phyloP scores from a whole-genome alignment of 2,329 filamentous ascomycete species.

The Ophioceras dolichostomum region DNA sequence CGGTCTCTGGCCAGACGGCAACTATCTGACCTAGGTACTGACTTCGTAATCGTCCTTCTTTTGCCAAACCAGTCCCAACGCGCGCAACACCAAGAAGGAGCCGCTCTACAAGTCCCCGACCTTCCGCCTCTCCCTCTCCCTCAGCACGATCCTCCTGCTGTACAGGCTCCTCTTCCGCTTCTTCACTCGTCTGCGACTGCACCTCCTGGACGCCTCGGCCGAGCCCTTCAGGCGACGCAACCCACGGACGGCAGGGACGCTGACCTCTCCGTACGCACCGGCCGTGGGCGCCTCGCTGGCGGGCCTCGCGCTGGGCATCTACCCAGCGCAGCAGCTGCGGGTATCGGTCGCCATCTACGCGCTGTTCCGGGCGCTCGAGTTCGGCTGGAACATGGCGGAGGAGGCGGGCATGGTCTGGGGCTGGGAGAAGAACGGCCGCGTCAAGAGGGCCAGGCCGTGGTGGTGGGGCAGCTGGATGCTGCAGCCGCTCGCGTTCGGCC shows the following conservation, averaged over 20 bases:
- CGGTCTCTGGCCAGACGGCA: no score
- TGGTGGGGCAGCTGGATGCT: slow-evolving; percentile 80
- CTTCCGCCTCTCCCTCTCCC: slow-evolving; percentile 66
- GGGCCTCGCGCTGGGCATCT: slow-evolving; percentile 70
- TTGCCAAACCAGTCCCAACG: no score
- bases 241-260: slow-evolving; percentile 56
- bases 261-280: slow-evolving; percentile 77
- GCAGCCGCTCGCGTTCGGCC: slow-evolving; percentile 64
- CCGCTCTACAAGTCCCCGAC: slow-evolving; percentile 54
- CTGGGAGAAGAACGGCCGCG: slow-evolving; percentile 32
- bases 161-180: slow-evolving; percentile 88
- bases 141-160: slow-evolving; percentile 70
- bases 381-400: slow-evolving; percentile 73
- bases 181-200: slow-evolving; percentile 65
- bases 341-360: slow-evolving; percentile 73
- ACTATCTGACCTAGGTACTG: no score
- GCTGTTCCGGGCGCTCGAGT: slow-evolving; percentile 72
- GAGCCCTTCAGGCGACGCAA: slow-evolving; percentile 74
- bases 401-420: slow-evolving; percentile 59
- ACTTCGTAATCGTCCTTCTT: no score
- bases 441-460: slow-evolving; percentile 55
- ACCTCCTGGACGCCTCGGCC: slow-evolving; percentile 69
- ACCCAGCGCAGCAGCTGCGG: slow-evolving; percentile 52
- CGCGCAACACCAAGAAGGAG: slow-evolving; percentile 31
- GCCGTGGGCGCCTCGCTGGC: slow-evolving; percentile 84